phyloP scores from a whole-genome alignment of 106 monocot genomes.

The Ottelia alismoides region DNA sequence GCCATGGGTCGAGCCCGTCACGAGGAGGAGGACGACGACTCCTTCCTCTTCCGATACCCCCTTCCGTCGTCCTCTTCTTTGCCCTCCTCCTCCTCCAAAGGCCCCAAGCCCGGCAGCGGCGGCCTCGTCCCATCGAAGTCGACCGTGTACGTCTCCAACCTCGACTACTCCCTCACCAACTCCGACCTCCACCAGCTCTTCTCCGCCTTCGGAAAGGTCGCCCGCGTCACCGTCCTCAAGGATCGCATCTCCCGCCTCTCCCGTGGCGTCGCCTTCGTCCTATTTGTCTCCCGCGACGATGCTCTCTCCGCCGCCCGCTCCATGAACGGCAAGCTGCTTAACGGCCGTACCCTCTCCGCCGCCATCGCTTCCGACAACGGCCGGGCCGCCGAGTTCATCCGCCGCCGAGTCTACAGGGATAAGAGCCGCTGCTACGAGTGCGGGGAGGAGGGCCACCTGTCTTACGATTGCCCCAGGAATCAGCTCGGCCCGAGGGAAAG shows the following conservation, averaged over 20 bases:
- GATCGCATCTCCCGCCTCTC: slow-evolving; percentile 52
- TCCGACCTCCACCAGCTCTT: slow-evolving; percentile 96
- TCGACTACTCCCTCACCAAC: slow-evolving; percentile 83
- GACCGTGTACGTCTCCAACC: slow-evolving; percentile 84
- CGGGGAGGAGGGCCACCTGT: slow-evolving; percentile 84
- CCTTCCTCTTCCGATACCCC: slow-evolving; percentile 60
- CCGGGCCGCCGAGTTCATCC: slow-evolving; percentile 81
- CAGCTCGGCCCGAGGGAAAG: slow-evolving; percentile 75
- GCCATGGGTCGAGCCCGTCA: slow-evolving; percentile 31
- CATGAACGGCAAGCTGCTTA: slow-evolving; percentile 73
- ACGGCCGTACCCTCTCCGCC: slow-evolving; percentile 61
- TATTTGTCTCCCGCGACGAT: slow-evolving; percentile 82
- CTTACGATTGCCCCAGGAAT: slow-evolving; percentile 81
- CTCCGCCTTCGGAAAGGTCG: slow-evolving; percentile 96
- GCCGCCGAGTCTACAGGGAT: slow-evolving; percentile 69
- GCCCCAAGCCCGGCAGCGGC: slow-evolving; percentile 35
- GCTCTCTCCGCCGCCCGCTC: slow-evolving; percentile 41
- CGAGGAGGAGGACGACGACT: slow-evolving; percentile 50
- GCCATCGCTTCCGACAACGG: slow-evolving; percentile 93
- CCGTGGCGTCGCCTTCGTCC: slow-evolving; percentile 93
- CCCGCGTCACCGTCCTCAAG: slow-evolving; percentile 88
- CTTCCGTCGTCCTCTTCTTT: slow-evolving; percentile 25
- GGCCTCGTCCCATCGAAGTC: slow-evolving; percentile 94
- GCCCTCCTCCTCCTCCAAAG: background rate
- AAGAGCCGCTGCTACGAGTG: slow-evolving; percentile 96